Evolutionary conservation across 176 grass and related monocot genomes (phyloP).

Genomic region (Typha latifolia): DNA sequence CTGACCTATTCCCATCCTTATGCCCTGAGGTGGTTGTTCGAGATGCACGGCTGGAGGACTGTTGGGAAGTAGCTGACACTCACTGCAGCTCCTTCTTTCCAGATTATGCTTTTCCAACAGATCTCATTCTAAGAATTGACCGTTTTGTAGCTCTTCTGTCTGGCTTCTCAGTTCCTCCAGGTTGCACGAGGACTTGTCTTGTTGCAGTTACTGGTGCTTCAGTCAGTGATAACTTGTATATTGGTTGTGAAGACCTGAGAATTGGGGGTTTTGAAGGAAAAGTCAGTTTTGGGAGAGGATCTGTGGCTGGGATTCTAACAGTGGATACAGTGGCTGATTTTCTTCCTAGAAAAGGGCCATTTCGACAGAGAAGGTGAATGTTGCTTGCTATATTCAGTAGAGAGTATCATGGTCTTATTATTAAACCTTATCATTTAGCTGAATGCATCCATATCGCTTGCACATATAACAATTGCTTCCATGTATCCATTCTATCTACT

Average conservation of each 20-base stretch:
- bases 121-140: slow-evolving; percentile 77
- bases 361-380: slow-evolving; percentile 80
- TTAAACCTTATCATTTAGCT: too few relatives aligned
- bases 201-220: slow-evolving; percentile 42
- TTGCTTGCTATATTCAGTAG: slow-evolving; percentile 5
- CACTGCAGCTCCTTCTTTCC: slow-evolving; percentile 95
- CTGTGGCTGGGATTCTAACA: slow-evolving; percentile 73
- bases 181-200: slow-evolving; percentile 85
- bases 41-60: slow-evolving; percentile 75
- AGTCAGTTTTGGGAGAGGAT: slow-evolving; percentile 37
- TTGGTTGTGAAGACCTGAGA: slow-evolving; percentile 48
- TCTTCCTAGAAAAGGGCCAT: slow-evolving; percentile 74
- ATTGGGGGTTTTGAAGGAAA: slow-evolving; percentile 34
- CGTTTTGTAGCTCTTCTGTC: slow-evolving; percentile 64
- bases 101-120: slow-evolving; percentile 64
- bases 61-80: slow-evolving; percentile 95
- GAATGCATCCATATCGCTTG: too few relatives aligned
- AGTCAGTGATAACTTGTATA: slow-evolving; percentile 17
- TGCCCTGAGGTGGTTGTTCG: slow-evolving; percentile 57
- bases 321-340: slow-evolving; percentile 78
- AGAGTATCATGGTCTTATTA: background rate
- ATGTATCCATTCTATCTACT: too few relatives aligned
- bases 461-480: too few relatives aligned
- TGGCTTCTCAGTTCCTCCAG: slow-evolving; percentile 62
- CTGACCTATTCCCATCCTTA: slow-evolving; percentile 59